Evolutionary conservation across 352 stramenopile species (phyloP).

Genomic region (Pythium volutum): DNA sequence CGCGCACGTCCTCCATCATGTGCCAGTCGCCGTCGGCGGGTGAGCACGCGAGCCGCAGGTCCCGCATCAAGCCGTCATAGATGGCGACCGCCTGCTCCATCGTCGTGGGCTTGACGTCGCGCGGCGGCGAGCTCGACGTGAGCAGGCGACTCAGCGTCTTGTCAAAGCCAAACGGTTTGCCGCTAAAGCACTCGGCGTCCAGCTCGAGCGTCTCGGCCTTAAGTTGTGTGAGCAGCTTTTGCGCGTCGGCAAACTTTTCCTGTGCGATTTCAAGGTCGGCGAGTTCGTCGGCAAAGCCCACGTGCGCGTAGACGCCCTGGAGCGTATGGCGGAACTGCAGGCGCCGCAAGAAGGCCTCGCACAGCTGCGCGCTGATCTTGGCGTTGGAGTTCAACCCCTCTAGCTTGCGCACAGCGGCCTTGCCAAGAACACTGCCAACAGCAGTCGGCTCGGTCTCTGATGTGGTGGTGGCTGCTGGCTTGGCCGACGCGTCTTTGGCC

Average conservation of each 20-base stretch:
- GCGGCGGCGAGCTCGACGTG: constrained; percentile 62
- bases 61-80: constrained; percentile 50
- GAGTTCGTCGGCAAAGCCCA: constrained; percentile 43
- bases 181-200: constrained; percentile 61
- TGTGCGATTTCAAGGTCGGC: constrained; percentile 41
- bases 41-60: constrained; percentile 60
- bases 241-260: constrained; percentile 38
- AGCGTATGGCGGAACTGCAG: constrained; percentile 46
- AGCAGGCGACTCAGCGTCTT: constrained; percentile 67
- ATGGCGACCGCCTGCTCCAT: constrained; percentile 48
- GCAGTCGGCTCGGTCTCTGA: no score
- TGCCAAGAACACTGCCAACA: background rate
- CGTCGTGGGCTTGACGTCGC: constrained; percentile 62
- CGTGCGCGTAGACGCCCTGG: constrained; percentile 16
- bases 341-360: constrained; percentile 60
- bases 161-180: constrained; percentile 74
- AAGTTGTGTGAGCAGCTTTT: constrained; percentile 42
- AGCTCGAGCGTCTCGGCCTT: constrained; percentile 62
- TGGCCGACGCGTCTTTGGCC: constrained; percentile 11
- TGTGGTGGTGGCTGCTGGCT: background rate
- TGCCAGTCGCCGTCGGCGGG: constrained; percentile 50
- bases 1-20: constrained; percentile 80
- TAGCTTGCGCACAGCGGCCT: constrained; percentile 8
- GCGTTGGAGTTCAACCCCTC: constrained; percentile 49
- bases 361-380: constrained; percentile 48